A percentile compares a stretch with the other conserved stretches of the same genome.
Conservation (phyloP, 164 flowering plant genomes). For the Umbilicus rupestris region DNA sequence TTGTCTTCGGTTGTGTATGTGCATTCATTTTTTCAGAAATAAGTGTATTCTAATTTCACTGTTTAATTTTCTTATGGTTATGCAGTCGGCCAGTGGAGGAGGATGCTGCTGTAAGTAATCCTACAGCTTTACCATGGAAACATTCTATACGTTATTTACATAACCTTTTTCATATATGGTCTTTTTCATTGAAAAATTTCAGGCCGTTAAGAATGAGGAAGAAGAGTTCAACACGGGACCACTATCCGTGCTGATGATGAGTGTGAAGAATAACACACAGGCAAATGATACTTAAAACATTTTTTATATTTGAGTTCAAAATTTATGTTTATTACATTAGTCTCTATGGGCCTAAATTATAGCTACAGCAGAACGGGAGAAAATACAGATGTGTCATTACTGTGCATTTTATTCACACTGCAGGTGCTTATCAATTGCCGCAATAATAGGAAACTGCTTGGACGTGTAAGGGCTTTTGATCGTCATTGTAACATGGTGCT, state of each 20-base stretch:
- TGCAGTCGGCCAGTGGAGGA: conserved; percentile 55
- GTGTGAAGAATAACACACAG: conserved; percentile 90
- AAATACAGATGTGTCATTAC: too few relatives aligned
- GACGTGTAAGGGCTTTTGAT: conserved; percentile 84
- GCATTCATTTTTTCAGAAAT: not conserved
- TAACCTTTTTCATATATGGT: not conserved
- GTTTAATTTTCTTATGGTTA: not conserved
- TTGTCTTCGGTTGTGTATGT: too few relatives aligned
- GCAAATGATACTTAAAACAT: conserved; percentile 18
- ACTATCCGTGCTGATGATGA: conserved; percentile 92
- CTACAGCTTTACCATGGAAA: too few relatives aligned
- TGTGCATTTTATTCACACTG: not conserved
- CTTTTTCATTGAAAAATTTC: conserved; percentile 4
- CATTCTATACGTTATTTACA: not conserved
- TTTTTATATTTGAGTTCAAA: not conserved
- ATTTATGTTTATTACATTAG: not conserved
- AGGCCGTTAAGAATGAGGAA: conserved; percentile 65
- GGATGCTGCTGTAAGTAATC: conserved; percentile 37
- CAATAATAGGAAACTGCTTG: conserved; percentile 78
- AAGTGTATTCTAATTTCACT: not conserved
- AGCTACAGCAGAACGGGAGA: not conserved
- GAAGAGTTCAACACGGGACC: conserved; percentile 93
- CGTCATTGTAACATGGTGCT: conserved; percentile 94
- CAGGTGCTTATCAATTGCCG: conserved; percentile 83
- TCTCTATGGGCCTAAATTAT: not conserved